These are phyloP conservation scores for Teratosphaeria gauchensis DNA, from an alignment of 2,329 filamentous ascomycete genomes.

Conservation along the genomic window DNA sequence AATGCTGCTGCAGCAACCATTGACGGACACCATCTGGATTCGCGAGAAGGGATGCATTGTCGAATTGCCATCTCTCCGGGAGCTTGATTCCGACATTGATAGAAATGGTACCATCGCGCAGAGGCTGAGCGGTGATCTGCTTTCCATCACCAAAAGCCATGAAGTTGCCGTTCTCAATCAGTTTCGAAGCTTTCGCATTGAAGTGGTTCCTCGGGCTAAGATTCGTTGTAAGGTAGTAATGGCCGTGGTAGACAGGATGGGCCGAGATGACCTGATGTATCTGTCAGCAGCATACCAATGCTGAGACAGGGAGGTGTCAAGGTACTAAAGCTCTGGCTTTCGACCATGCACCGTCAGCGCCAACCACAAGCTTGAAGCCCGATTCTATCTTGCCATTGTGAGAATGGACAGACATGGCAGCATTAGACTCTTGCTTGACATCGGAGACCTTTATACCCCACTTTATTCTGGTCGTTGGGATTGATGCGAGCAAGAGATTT, in stretches of 20 bases:
- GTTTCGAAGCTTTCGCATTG: conserved; percentile 16
- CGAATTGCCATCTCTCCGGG: conserved; percentile 11
- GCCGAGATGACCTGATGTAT: conserved; percentile 23
- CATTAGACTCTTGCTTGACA: conserved; percentile 12
- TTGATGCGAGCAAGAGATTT: conserved; percentile 27
- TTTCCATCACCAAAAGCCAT: conserved; percentile 13
- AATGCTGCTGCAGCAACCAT: conserved; percentile 29
- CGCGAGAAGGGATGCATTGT: conserved; percentile 9
- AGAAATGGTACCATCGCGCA: conserved; percentile 15
- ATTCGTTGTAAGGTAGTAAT: conserved; percentile 23
- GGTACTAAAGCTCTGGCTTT: conserved; percentile 26
- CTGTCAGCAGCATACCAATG: not conserved
- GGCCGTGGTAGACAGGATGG: conserved; percentile 27
- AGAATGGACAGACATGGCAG: conserved; percentile 18
- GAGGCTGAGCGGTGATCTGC: conserved; percentile 10
- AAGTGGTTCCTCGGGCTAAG: conserved; percentile 20
- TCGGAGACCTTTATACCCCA: conserved; percentile 24
- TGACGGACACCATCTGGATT: conserved; percentile 30
- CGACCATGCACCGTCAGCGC: conserved; percentile 41
- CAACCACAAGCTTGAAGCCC: conserved; percentile 38
- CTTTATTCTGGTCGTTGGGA: conserved; percentile 24
- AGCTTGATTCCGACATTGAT: conserved; percentile 5
- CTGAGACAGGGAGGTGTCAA: not conserved
- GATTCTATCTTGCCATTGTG: conserved; percentile 21
- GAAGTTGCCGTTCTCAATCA: conserved; percentile 23